Evolutionary conservation across 306 rosid genomes (phyloP).

Genomic region (Prunus dulcis): DNA sequence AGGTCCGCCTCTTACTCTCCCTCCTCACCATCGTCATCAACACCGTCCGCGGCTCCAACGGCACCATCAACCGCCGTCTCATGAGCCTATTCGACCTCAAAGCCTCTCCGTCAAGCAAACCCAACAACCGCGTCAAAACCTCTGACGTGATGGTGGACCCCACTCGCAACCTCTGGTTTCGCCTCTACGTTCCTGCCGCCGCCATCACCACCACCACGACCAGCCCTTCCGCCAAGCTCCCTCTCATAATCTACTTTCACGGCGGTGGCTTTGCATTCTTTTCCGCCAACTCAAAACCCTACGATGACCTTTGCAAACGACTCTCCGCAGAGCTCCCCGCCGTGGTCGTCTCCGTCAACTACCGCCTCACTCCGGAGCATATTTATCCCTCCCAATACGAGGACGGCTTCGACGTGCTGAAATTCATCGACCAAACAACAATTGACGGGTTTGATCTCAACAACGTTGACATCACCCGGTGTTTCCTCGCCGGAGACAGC

Average conservation of each 20-base stretch:
- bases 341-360: slow-evolving; percentile 22
- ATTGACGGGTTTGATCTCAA: neutral
- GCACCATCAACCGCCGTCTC: slow-evolving; percentile 1
- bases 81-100: neutral
- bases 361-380: slow-evolving; percentile 26
- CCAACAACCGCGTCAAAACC: neutral
- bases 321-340: neutral
- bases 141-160: neutral
- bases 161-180: slow-evolving; percentile 14
- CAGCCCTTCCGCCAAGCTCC: slow-evolving; percentile 1
- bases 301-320: neutral
- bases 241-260: slow-evolving; percentile 17
- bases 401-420: slow-evolving; percentile 22
- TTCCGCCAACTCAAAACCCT: neutral
- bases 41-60: slow-evolving; percentile 1
- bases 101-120: neutral
- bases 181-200: neutral
- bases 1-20: slow-evolving; percentile 1
- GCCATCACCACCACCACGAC: neutral
- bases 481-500: slow-evolving; percentile 24
- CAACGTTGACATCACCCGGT: neutral
- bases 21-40: neutral
- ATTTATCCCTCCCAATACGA: slow-evolving; percentile 23
- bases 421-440: slow-evolving; percentile 6
- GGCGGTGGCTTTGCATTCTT: slow-evolving; percentile 20